Conservation (phyloP, 2,329 filamentous ascomycete species). For the Penicillium oxalicum region DNA sequence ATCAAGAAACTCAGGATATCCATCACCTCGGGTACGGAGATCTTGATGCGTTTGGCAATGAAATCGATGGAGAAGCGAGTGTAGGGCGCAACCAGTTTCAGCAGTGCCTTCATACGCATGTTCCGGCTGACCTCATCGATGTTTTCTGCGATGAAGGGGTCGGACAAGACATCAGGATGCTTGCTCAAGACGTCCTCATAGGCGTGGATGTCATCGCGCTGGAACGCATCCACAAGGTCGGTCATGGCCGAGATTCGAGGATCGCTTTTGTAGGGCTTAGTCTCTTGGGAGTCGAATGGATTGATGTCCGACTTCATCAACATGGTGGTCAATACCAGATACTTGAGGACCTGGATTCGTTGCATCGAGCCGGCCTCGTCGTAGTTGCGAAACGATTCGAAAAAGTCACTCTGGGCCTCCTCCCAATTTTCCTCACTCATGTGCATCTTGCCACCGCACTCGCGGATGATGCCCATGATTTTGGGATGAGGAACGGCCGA, state of each 20-base stretch:
- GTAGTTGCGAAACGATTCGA: slow-evolving; percentile 97
- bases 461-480: slow-evolving; percentile 98
- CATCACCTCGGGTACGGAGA: slow-evolving; percentile 78
- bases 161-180: slow-evolving; percentile 82
- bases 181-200: slow-evolving; percentile 84
- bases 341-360: slow-evolving; percentile 94
- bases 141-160: slow-evolving; percentile 96
- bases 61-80: slow-evolving; percentile 83
- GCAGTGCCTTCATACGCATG: slow-evolving; percentile 91
- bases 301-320: slow-evolving; percentile 98
- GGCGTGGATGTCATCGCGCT: slow-evolving; percentile 84
- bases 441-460: slow-evolving; percentile 99
- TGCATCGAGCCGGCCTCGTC: slow-evolving; percentile 96
- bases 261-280: slow-evolving; percentile 95
- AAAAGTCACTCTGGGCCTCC: slow-evolving; percentile 93
- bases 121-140: slow-evolving; percentile 98
- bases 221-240: slow-evolving; percentile 91
- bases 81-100: slow-evolving; percentile 92
- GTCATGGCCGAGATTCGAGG: slow-evolving; percentile 96
- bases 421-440: slow-evolving; percentile 99
- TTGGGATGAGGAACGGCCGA: slow-evolving; percentile 98
- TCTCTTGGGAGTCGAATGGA: slow-evolving; percentile 97
- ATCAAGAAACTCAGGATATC: slow-evolving; percentile 96
- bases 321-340: slow-evolving; percentile 94
- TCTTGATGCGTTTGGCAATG: slow-evolving; percentile 82